Percentiles rank a stretch among this genome's conserved stretches.
These are phyloP conservation scores for Syncephalastrum racemosum DNA, from an alignment of 371 early-diverging fungal genomes.

Conservation along the genomic window DNA sequence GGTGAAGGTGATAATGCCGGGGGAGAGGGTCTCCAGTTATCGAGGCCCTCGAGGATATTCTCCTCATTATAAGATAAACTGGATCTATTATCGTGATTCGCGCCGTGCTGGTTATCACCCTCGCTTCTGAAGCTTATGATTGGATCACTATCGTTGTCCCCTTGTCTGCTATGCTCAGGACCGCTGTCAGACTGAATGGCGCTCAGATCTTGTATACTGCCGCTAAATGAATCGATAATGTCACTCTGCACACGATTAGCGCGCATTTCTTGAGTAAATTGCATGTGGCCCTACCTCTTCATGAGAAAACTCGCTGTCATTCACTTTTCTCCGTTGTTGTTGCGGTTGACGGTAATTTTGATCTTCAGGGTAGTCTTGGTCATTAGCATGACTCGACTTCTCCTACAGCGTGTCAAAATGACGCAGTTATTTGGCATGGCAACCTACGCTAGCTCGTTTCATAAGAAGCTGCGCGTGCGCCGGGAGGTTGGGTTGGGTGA, in stretches of 20 bases:
- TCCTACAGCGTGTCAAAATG: no score
- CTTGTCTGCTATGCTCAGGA: background rate
- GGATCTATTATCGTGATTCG: background rate
- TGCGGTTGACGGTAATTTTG: no score
- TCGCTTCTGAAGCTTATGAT: conserved; percentile 4
- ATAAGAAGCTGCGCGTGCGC: no score
- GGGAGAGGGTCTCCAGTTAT: background rate
- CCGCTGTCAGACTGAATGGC: background rate
- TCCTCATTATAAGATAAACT: background rate
- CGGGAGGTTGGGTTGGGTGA: no score
- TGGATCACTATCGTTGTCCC: background rate
- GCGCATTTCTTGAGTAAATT: background rate
- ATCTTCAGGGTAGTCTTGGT: no score
- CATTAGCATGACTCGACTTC: no score
- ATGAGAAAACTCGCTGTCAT: background rate
- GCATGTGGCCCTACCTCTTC: background rate
- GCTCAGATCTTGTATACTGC: no score
- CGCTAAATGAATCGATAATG: no score
- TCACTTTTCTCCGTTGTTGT: background rate
- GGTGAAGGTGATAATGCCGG: no score
- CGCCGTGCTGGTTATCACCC: background rate
- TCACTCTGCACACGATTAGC: background rate
- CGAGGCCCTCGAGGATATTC: background rate
- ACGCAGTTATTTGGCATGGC: no score
- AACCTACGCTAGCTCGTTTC: no score